These are phyloP conservation scores for Gossypium mustelinum DNA, from an alignment of 345 rosid species.

Conservation along the genomic window DNA sequence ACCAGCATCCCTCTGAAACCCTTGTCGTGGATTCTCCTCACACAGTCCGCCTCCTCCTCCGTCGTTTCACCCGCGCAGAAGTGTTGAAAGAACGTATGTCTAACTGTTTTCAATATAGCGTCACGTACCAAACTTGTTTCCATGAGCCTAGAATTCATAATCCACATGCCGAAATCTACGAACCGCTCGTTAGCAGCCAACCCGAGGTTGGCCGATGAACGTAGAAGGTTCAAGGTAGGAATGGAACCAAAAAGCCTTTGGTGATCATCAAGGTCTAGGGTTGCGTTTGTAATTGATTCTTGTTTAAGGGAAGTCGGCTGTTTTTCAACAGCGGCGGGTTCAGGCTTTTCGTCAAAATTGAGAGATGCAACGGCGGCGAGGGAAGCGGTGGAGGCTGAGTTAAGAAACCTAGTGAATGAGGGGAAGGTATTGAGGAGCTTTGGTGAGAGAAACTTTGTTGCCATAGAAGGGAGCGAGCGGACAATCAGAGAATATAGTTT, in stretches of 20 bases:
- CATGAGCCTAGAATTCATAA: conserved; percentile 68
- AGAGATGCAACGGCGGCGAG: not conserved
- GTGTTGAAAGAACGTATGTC: conserved; percentile 63
- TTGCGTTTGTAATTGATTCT: not conserved
- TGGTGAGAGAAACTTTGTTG: conserved; percentile 8
- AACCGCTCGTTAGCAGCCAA: conserved; percentile 50
- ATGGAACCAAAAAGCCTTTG: conserved; percentile 47
- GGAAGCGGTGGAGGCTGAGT: conserved; percentile 12
- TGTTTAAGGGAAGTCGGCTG: conserved; percentile 1
- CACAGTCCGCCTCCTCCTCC: conserved; percentile 38
- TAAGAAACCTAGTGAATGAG: conserved; percentile 4
- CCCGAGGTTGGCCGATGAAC: conserved; percentile 47
- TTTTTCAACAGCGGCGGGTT: conserved; percentile 25
- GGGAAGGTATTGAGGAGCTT: not conserved
- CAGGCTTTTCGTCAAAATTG: conserved; percentile 13
- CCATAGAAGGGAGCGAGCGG: conserved; percentile 5
- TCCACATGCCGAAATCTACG: conserved; percentile 70
- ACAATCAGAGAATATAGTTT: not conserved
- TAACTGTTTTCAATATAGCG: conserved; percentile 31
- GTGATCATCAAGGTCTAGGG: conserved; percentile 51
- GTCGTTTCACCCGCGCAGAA: conserved; percentile 76
- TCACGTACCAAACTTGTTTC: conserved; percentile 39
- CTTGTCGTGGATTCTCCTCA: conserved; percentile 38
- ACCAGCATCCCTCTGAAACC: conserved; percentile 77
- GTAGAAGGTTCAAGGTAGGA: conserved; percentile 46